Conservation (phyloP, 495 filamentous ascomycete species). For the Aspergillus kassunensis region DNA sequence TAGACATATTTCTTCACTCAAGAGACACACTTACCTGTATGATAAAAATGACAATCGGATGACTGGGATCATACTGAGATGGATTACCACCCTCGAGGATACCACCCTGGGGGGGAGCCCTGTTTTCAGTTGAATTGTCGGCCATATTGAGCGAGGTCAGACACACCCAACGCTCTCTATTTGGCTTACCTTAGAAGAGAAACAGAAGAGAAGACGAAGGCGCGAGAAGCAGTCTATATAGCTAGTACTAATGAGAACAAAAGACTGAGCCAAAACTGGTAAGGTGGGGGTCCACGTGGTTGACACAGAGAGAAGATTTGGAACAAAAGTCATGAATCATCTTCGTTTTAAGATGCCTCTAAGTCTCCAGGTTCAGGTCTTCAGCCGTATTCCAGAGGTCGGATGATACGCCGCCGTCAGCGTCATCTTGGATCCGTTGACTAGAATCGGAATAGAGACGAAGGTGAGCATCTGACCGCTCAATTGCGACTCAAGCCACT, state of each 20-base stretch:
- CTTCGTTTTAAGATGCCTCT: not conserved
- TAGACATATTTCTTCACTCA: not conserved
- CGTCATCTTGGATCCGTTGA: conserved; percentile 4
- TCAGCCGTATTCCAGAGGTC: not conserved
- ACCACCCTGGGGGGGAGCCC: conserved; percentile 42
- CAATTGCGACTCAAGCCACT: not conserved
- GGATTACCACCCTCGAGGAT: conserved; percentile 76
- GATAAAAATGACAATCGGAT: conserved; percentile 92
- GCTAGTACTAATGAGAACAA: not conserved
- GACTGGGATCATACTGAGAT: conserved; percentile 61
- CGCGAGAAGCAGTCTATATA: not conserved
- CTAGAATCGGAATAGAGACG: not conserved
- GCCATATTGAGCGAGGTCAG: conserved; percentile 11
- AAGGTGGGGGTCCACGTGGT: conserved; percentile 5
- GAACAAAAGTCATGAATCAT: not conserved
- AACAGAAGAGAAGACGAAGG: not conserved
- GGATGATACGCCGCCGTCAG: conserved; percentile 10
- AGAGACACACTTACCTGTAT: conserved; percentile 67
- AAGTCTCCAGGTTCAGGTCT: not conserved
- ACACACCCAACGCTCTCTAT: not conserved
- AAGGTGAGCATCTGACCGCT: conserved; percentile 7
- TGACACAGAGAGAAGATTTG: not conserved
- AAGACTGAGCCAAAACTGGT: conserved; percentile 1
- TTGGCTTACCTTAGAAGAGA: not conserved
- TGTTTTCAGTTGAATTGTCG: conserved; percentile 14